Evolutionary conservation across 176 grass and related monocot genomes (phyloP), one percentile per base, ranked within the genome.

Genomic region (Eleusine coracana): DNA sequence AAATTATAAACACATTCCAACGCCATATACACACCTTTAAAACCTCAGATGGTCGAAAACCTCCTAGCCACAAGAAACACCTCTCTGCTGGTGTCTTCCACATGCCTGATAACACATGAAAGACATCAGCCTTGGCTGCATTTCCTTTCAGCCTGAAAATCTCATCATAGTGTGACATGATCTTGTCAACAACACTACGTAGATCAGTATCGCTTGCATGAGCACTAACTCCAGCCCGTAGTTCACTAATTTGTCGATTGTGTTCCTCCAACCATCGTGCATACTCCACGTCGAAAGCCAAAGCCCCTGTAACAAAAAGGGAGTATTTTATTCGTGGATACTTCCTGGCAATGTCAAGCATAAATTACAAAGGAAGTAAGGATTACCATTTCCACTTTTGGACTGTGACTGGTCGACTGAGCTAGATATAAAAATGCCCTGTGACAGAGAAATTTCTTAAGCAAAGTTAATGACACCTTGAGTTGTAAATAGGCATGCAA

Each of bases 371-470:
- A 12, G 27, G 2, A 70, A 86, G 68, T 21, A 79, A 77, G 58
- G 21, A 75, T 86, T 69, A 99, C 96, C 96, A 85, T 99, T 99
- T 80, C 89, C 96, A 87, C 85, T 88, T 48, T 83, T 93, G 61
- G 91, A 54, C 79, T 96, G 96, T 54, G 89, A 81, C 85, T 96
- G 96, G 55, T 99, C 96, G 68, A 88, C 91, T 83, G 96, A 93
- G 81, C 93, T 91, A 70, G 96, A 99, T 88, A 99, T 99, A 90
- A 99, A 99, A 51, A 99, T 96, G 62, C 93, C 96, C 96, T 99
- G 88, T n/a, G 68, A 85, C 37, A 83, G 74, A 83, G 56, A 31
- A 73, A 54, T 75, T 83, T 71, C 49, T 20, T 70, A 84, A 65
- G 84, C 52, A 17, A 59, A 68, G 31, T 10, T 39, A 69, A 68